phyloP scores from a whole-genome alignment of 257 asterid species.

The Dorcoceras hygrometricum region DNA sequence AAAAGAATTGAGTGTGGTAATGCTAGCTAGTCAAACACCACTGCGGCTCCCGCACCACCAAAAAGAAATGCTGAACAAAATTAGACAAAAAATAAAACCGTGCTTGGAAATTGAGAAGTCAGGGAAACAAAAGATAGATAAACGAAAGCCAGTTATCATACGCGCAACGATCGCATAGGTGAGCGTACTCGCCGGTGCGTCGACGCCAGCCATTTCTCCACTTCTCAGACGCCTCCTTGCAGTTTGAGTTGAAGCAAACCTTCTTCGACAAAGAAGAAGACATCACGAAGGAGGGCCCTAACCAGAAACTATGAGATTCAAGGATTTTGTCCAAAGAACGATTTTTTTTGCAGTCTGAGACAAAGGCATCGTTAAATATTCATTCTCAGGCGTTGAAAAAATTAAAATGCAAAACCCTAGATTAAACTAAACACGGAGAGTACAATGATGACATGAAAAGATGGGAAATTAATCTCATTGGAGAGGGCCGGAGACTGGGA shows the following conservation, averaged over 20 bases:
- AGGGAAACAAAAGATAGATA: background rate
- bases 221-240: slow-evolving; percentile 52
- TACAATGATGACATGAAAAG: slow-evolving; percentile 20
- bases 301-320: slow-evolving; percentile 3
- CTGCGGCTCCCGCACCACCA: background rate
- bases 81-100: slow-evolving; percentile 1
- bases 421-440: slow-evolving; percentile 30
- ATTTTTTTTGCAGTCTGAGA: background rate
- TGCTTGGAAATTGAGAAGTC: slow-evolving; percentile 6
- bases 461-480: slow-evolving; percentile 24
- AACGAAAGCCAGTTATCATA: slow-evolving; percentile 33
- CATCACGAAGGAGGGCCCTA: slow-evolving; percentile 35
- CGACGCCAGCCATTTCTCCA: slow-evolving; percentile 90
- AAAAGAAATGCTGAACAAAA: slow-evolving; percentile 1
- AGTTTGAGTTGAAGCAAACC: slow-evolving; percentile 77
- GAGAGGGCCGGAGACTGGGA: slow-evolving; percentile 20
- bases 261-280: slow-evolving; percentile 33
- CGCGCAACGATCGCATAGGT: slow-evolving; percentile 98
- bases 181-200: slow-evolving; percentile 90
- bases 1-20: background rate
- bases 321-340: background rate
- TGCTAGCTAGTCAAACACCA: slow-evolving; percentile 2
- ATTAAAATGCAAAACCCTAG: slow-evolving; percentile 36
- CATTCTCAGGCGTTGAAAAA: slow-evolving; percentile 23
- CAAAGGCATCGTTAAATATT: slow-evolving; percentile 27